phyloP scores from a whole-genome alignment of 2,329 filamentous ascomycete genomes.

The Stemphylium vesicarium region DNA sequence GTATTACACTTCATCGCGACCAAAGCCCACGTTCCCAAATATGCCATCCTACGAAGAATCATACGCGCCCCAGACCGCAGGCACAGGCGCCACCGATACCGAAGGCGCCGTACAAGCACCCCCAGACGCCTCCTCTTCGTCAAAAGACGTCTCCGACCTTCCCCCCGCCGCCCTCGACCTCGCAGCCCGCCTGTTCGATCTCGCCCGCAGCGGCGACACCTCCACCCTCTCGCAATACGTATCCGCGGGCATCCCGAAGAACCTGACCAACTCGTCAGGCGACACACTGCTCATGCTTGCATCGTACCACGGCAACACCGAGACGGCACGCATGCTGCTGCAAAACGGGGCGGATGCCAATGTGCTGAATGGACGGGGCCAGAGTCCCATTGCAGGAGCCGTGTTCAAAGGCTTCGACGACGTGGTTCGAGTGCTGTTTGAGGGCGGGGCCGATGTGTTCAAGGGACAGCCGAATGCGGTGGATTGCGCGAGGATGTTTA shows the following conservation, averaged over 20 bases:
- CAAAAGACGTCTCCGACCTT: constrained; percentile 42
- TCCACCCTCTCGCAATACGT: constrained; percentile 68
- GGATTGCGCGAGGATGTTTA: constrained; percentile 57
- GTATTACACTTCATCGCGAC: background rate
- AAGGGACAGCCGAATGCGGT: constrained; percentile 55
- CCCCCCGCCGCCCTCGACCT: constrained; percentile 71
- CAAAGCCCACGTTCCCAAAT: background rate
- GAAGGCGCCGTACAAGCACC: constrained; percentile 11
- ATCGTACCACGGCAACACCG: constrained; percentile 70
- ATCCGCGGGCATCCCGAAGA: constrained; percentile 68
- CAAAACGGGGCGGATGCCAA: constrained; percentile 71
- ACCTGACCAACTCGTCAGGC: constrained; percentile 75
- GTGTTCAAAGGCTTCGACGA: constrained; percentile 74
- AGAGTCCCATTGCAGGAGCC: constrained; percentile 73
- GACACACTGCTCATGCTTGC: constrained; percentile 79
- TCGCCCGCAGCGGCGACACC: constrained; percentile 66
- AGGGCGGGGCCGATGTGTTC: constrained; percentile 51
- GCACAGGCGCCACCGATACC: constrained; percentile 4
- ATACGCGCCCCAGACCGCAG: constrained; percentile 11
- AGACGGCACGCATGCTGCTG: constrained; percentile 66
- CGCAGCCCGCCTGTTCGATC: constrained; percentile 70
- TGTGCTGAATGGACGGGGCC: constrained; percentile 69
- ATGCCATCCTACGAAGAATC: constrained; percentile 26
- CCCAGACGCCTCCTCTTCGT: constrained; percentile 13
- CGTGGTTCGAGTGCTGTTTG: constrained; percentile 63